Conservation (phyloP, 2,329 filamentous ascomycete genomes). For the Claviceps sp. region DNA sequence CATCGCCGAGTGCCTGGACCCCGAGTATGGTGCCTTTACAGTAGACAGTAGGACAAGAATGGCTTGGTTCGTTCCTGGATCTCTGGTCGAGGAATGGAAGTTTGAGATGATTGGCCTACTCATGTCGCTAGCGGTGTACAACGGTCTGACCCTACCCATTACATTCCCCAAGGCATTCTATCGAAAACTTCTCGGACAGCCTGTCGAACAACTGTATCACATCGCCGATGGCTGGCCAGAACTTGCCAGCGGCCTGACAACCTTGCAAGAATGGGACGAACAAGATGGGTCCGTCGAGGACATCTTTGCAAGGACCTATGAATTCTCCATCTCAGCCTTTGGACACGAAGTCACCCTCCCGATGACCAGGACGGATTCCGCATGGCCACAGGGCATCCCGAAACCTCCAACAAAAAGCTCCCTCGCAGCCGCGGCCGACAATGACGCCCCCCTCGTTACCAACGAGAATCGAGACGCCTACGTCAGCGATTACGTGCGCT, state of each 20-base stretch:
- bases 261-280: conserved; percentile 64
- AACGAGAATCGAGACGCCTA: conserved; percentile 66
- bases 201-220: conserved; percentile 57
- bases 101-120: conserved; percentile 80
- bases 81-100: conserved; percentile 73
- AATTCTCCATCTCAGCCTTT: conserved; percentile 57
- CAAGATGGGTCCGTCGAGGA: conserved; percentile 65
- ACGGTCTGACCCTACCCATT: conserved; percentile 79
- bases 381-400: conserved; percentile 41
- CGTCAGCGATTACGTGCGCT: conserved; percentile 71
- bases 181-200: conserved; percentile 57
- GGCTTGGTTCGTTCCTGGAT: conserved; percentile 78
- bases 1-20: conserved; percentile 65
- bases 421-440: conserved; percentile 6
- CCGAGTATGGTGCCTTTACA: conserved; percentile 67
- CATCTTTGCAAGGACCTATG: conserved; percentile 71
- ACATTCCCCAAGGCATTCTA: conserved; percentile 83
- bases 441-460: conserved; percentile 62
- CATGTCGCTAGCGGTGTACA: conserved; percentile 84
- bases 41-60: conserved; percentile 63
- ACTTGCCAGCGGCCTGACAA: conserved; percentile 59
- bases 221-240: conserved; percentile 83
- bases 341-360: conserved; percentile 42
- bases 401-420: conserved; percentile 17
- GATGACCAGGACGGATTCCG: conserved; percentile 31